Conservation (phyloP, 2,329 filamentous ascomycete species). For the Xylariaceae sp. region DNA sequence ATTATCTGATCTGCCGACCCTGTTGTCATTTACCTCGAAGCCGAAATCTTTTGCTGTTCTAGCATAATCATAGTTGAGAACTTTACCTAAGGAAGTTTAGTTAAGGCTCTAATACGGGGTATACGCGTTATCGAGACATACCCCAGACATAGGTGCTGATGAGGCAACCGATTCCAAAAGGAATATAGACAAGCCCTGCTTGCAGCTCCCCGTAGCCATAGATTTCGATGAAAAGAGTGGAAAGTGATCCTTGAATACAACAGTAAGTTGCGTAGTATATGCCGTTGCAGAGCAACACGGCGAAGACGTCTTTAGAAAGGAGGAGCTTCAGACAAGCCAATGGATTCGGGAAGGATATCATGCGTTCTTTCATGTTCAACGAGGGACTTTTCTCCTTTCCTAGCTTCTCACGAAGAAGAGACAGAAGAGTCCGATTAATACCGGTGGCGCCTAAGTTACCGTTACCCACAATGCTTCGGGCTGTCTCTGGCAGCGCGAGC, state of each 20-base stretch:
- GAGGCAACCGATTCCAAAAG: slow-evolving; percentile 22
- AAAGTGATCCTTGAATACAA: slow-evolving; percentile 27
- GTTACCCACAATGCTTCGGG: slow-evolving; percentile 18
- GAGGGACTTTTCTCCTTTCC: neutral
- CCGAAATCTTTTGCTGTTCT: slow-evolving; percentile 2
- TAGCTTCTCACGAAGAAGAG: neutral
- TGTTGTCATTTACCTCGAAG: neutral
- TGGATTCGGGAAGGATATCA: slow-evolving; percentile 14
- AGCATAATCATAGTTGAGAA: slow-evolving; percentile 16
- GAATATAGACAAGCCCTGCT: slow-evolving; percentile 26
- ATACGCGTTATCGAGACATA: neutral
- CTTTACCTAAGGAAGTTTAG: slow-evolving; percentile 6
- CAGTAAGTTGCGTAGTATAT: slow-evolving; percentile 30
- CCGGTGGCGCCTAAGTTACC: slow-evolving; percentile 15
- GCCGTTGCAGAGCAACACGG: slow-evolving; percentile 24
- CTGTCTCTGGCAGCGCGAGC: slow-evolving; percentile 43
- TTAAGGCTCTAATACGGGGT: neutral
- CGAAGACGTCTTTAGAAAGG: slow-evolving; percentile 9
- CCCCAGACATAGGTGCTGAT: slow-evolving; percentile 24
- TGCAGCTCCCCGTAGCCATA: slow-evolving; percentile 26
- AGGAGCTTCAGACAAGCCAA: slow-evolving; percentile 17
- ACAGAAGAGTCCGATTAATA: slow-evolving; percentile 11
- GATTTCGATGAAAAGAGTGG: slow-evolving; percentile 24
- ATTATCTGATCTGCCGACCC: neutral
- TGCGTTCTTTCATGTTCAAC: neutral